phyloP scores from a whole-genome alignment of 2,329 filamentous ascomycete species.

The Ceratocystis huliohia region DNA sequence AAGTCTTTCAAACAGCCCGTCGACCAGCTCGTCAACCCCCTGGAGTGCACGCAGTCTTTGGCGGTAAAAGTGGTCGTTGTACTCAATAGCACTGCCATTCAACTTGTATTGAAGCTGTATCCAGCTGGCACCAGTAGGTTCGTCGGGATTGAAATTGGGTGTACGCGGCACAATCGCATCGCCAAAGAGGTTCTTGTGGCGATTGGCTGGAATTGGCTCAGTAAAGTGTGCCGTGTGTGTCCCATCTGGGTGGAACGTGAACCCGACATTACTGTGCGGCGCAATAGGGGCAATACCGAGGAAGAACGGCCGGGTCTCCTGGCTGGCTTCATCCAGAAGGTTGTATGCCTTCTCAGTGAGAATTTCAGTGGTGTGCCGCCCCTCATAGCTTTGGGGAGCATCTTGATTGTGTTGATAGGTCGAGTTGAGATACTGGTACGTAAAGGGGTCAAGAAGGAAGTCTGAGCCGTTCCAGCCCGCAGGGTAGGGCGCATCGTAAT shows the following conservation, averaged over 20 bases:
- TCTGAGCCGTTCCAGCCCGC: slow-evolving; percentile 45
- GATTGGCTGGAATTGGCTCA: slow-evolving; percentile 32
- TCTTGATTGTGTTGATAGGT: slow-evolving; percentile 50
- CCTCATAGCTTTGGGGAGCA: slow-evolving; percentile 38
- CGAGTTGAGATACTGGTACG: slow-evolving; percentile 55
- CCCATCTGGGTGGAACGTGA: slow-evolving; percentile 23
- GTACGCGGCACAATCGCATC: slow-evolving; percentile 49
- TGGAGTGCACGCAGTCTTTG: slow-evolving; percentile 33
- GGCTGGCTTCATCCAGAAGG: slow-evolving; percentile 40
- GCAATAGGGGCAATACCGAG: slow-evolving; percentile 40
- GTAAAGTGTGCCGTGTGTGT: slow-evolving; percentile 25
- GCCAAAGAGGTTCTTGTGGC: slow-evolving; percentile 49
- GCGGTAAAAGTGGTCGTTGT: slow-evolving; percentile 32
- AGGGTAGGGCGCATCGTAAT: slow-evolving; percentile 39
- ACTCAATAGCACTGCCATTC: slow-evolving; percentile 27
- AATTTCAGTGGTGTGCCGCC: slow-evolving; percentile 42
- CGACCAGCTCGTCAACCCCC: slow-evolving; percentile 36
- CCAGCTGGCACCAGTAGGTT: slow-evolving; percentile 35
- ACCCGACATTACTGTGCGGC: slow-evolving; percentile 26
- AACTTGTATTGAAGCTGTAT: slow-evolving; percentile 30
- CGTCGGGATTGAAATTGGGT: slow-evolving; percentile 49
- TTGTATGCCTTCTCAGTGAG: slow-evolving; percentile 38
- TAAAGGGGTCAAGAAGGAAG: slow-evolving; percentile 52
- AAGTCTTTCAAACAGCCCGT: slow-evolving; percentile 29
- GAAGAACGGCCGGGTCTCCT: slow-evolving; percentile 40